Conservation (phyloP, 2,329 filamentous ascomycete genomes). For the Nigrograna mackinnonii region DNA sequence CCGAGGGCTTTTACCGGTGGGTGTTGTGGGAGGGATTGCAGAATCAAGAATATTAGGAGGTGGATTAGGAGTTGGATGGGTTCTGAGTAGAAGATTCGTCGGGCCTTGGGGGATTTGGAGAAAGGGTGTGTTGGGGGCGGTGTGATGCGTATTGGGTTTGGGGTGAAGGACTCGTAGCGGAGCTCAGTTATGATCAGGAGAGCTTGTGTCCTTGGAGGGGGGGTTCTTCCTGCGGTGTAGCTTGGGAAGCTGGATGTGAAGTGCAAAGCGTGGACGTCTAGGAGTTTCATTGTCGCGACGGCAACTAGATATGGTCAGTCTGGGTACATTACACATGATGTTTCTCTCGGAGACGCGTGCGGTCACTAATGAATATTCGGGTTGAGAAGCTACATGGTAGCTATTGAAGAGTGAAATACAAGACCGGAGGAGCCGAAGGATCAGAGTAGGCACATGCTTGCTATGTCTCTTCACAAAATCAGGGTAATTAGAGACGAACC, state of each 20-base stretch:
- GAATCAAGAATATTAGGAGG: constrained; percentile 29
- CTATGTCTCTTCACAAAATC: no score
- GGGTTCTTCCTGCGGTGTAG: constrained; percentile 28
- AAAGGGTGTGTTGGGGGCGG: constrained; percentile 33
- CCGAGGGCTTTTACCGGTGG: constrained; percentile 42
- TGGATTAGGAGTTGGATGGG: constrained; percentile 40
- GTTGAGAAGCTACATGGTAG: no score
- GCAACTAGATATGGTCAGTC: no score
- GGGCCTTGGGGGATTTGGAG: constrained; percentile 33
- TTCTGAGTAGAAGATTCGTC: constrained; percentile 44
- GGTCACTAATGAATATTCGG: no score
- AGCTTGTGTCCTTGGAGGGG: constrained; percentile 8
- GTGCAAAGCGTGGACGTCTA: constrained; percentile 46
- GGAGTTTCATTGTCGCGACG: constrained; percentile 44
- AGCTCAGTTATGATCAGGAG: constrained; percentile 45
- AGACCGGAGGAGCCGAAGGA: no score
- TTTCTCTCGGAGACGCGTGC: no score
- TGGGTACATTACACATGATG: constrained; percentile 1
- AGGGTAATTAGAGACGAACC: no score
- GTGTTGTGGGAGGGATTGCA: constrained; percentile 42
- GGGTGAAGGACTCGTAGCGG: constrained; percentile 48
- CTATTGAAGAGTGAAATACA: no score
- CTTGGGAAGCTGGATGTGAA: constrained; percentile 35
- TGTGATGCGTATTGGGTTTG: constrained; percentile 41
- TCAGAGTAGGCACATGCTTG: no score